Percentiles rank a stretch among this genome's conserved stretches.
phyloP scores from a whole-genome alignment of 164 flowering plant genomes.

The Stephania cephalantha region DNA sequence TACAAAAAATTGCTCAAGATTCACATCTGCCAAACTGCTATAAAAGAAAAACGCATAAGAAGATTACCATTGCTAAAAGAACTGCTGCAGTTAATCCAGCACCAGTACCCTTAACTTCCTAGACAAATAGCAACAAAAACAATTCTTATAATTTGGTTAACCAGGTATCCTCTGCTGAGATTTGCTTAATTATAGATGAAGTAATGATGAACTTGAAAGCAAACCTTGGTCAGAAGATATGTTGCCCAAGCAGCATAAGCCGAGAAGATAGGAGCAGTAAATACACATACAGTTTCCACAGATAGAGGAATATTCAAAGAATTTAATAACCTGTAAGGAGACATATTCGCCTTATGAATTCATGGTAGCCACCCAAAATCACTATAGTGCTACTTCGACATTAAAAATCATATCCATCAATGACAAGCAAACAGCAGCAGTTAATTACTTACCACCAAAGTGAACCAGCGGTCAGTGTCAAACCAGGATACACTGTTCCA shows the following conservation, averaged over 20 bases:
- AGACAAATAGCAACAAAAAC: constrained; percentile 9
- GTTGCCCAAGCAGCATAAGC: constrained; percentile 99
- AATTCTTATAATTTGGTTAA: constrained; percentile 3
- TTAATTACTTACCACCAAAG: constrained; percentile 67
- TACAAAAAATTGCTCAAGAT: constrained; percentile 2
- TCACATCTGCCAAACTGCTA: not conserved
- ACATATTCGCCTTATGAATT: constrained; percentile 2
- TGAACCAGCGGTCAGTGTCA: constrained; percentile 95
- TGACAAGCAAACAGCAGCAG: not conserved
- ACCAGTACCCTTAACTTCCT: constrained; percentile 98
- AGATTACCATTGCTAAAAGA: constrained; percentile 88
- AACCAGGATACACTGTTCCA: constrained; percentile 98
- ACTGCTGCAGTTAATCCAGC: constrained; percentile 95
- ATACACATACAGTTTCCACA: constrained; percentile 98
- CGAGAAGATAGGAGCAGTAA: constrained; percentile 96
- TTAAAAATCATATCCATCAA: not conserved
- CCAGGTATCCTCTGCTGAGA: not conserved
- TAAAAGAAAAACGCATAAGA: constrained; percentile 4
- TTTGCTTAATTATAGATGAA: not conserved
- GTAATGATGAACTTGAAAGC: constrained; percentile 2
- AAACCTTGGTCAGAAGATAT: constrained; percentile 89
- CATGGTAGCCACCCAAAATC: not conserved
- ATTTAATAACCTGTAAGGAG: constrained; percentile 58
- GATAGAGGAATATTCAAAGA: constrained; percentile 94
- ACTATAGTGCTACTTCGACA: not conserved